Evolutionary conservation across 1,139 yeast species (phyloP).

Genomic region (Pichia terricola): DNA sequence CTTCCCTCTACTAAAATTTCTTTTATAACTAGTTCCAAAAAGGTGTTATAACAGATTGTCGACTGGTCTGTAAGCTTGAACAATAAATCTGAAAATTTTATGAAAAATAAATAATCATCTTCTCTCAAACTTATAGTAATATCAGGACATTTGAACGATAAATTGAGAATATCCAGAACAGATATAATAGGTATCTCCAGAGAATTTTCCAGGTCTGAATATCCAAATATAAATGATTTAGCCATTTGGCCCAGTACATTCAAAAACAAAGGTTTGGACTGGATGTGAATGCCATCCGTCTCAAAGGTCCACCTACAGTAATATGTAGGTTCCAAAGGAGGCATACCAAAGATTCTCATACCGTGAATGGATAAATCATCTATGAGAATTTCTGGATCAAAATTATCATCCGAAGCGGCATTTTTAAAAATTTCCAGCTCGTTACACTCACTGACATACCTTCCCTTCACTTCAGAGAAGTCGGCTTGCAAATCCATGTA

Average conservation of each 20-base stretch:
- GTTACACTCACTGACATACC: slow-evolving; percentile 26
- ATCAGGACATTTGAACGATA: slow-evolving; percentile 38
- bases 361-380: slow-evolving; percentile 70
- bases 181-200: slow-evolving; percentile 46
- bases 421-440: slow-evolving; percentile 20
- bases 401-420: slow-evolving; percentile 10
- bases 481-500: slow-evolving; percentile 78
- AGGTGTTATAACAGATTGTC: slow-evolving; percentile 52
- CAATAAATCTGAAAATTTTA: slow-evolving; percentile 28
- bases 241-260: slow-evolving; percentile 37
- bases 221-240: slow-evolving; percentile 49
- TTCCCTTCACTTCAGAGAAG: slow-evolving; percentile 38
- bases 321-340: slow-evolving; percentile 82
- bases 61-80: slow-evolving; percentile 60
- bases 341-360: slow-evolving; percentile 86
- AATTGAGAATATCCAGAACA: slow-evolving; percentile 60
- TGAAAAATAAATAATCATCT: slow-evolving; percentile 11
- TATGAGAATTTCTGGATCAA: slow-evolving; percentile 38
- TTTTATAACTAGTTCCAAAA: slow-evolving; percentile 44
- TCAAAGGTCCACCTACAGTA: slow-evolving; percentile 85
- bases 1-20: slow-evolving; percentile 30
- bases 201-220: slow-evolving; percentile 66
- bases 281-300: slow-evolving; percentile 47
- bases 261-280: slow-evolving; percentile 42
- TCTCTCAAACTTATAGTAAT: slow-evolving; percentile 26